Evolutionary conservation across 345 rosid species (phyloP).

Genomic region (Brassica juncea): DNA sequence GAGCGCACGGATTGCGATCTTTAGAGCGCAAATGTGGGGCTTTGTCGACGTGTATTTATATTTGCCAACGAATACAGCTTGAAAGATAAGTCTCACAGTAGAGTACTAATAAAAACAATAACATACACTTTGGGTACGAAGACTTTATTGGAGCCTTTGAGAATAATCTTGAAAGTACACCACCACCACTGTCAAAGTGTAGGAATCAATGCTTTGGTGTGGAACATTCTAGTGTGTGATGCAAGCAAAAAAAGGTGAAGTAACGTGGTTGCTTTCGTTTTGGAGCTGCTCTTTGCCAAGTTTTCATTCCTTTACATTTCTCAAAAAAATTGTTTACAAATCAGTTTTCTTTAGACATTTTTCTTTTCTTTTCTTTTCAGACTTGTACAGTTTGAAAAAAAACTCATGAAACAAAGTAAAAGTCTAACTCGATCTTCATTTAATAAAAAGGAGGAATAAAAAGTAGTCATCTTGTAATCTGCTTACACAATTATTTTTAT

Average conservation of each 20-base stretch:
- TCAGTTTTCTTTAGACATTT: background rate
- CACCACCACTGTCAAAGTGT: background rate
- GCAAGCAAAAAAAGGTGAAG: background rate
- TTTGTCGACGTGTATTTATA: constrained; percentile 32
- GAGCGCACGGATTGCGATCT: background rate
- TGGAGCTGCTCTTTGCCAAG: background rate
- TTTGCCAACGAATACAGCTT: constrained; percentile 14
- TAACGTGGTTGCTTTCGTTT: constrained; percentile 10
- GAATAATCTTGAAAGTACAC: constrained; percentile 21
- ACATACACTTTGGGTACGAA: background rate
- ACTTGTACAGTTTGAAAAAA: too few relatives aligned
- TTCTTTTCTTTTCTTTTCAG: background rate
- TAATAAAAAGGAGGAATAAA: background rate
- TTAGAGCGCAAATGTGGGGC: background rate
- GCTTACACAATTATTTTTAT: background rate
- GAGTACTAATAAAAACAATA: background rate
- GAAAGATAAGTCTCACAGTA: background rate
- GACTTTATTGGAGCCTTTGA: background rate
- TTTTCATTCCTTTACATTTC: background rate
- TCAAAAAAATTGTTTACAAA: background rate
- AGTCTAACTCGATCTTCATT: background rate
- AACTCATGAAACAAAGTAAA: background rate
- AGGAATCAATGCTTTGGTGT: constrained; percentile 7
- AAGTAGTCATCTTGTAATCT: background rate
- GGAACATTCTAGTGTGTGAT: constrained; percentile 19